Evolutionary conservation across 495 filamentous ascomycete genomes (phyloP).

Genomic region (Corynascus novoguineensis): DNA sequence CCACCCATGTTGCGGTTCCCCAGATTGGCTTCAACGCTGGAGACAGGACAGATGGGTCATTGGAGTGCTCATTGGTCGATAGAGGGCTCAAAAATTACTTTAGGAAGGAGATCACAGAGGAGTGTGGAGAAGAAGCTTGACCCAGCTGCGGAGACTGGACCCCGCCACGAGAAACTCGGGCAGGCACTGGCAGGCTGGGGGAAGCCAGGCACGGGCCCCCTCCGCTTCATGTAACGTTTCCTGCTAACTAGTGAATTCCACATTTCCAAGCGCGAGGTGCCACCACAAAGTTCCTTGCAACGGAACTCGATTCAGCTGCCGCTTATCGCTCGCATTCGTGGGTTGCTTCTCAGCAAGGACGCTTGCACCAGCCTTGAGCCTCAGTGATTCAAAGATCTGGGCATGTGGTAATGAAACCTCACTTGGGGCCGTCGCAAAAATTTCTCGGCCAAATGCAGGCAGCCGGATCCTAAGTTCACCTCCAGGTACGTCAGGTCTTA

Average conservation of each 20-base stretch:
- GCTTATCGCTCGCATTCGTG: no score
- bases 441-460: no score
- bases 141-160: neutral
- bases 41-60: neutral
- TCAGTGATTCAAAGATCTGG: no score
- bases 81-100: neutral
- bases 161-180: neutral
- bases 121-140: constrained; percentile 3
- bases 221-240: constrained; percentile 19
- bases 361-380: no score
- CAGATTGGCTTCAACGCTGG: neutral
- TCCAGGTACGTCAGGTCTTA: no score
- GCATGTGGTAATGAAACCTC: no score
- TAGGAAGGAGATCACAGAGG: constrained; percentile 9
- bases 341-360: no score
- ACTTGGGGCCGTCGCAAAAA: no score
- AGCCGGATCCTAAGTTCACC: no score
- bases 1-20: neutral
- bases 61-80: neutral
- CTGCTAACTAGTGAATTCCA: neutral
- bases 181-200: neutral
- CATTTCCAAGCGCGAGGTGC: neutral
- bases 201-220: neutral
- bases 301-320: no score
- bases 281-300: constrained; percentile 1